Evolutionary conservation across 192 early-diverging fungal species (phyloP).

Genomic region (Podochytrium sp.): DNA sequence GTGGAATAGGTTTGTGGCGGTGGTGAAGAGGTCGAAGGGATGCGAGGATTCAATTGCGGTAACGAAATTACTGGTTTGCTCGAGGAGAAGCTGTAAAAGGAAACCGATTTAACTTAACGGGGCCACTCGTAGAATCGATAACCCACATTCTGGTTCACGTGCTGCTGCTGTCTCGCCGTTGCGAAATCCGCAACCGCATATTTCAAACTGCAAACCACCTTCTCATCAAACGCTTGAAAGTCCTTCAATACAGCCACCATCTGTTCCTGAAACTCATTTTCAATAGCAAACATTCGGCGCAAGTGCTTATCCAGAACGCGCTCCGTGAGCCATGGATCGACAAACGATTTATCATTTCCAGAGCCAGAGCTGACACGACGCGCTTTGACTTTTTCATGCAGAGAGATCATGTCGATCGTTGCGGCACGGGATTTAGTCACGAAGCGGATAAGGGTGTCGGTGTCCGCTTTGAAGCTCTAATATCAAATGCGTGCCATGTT

Average conservation of each 20-base stretch:
- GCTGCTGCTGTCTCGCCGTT: conserved; percentile 25
- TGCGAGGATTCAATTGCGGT: background rate
- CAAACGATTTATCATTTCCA: background rate
- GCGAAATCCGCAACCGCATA: conserved; percentile 37
- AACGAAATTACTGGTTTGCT: background rate
- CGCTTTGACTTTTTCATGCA: conserved; percentile 22
- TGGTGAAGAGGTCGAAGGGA: conserved; percentile 27
- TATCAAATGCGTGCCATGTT: background rate
- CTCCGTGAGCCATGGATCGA: conserved; percentile 47
- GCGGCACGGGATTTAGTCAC: background rate
- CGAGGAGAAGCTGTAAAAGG: too few species aligned
- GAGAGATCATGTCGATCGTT: conserved; percentile 14
- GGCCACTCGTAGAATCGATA: too few species aligned
- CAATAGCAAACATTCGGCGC: conserved; percentile 33
- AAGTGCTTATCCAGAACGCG: conserved; percentile 39
- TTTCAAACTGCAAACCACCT: conserved; percentile 31
- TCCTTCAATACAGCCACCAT: conserved; percentile 38
- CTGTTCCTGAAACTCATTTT: conserved; percentile 38
- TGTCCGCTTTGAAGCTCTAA: conserved; percentile 13
- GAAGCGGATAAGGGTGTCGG: background rate
- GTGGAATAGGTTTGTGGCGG: conserved; percentile 6
- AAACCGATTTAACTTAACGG: too few species aligned
- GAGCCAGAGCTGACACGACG: background rate
- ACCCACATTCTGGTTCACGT: too few species aligned
- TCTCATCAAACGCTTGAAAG: conserved; percentile 35